Evolutionary conservation across 352 stramenopile species (phyloP), one percentile per base, ranked within the genome.

Genomic region (Thalassiosira gravida): DNA sequence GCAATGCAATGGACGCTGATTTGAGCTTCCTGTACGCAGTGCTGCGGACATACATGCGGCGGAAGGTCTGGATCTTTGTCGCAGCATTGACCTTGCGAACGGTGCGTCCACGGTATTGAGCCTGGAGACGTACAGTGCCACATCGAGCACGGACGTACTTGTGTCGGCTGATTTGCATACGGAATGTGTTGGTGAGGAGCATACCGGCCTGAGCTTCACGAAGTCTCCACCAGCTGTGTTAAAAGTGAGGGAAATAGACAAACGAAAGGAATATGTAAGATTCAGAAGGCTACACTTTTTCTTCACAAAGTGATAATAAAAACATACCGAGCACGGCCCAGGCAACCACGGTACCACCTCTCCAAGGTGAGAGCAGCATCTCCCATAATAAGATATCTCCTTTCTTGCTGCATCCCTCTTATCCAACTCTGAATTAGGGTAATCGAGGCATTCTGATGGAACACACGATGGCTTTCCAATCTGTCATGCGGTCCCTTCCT

Each of bases 281-380:
- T 49, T 37, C 42, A 50, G 30, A 67, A 24, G 62, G 37, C 18
- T 32, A 32, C 24, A 29, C 16, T 62, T 24, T 13, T 18, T 57
- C 16, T n/a, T 37, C 32, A 32, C 27, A 42, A 14, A 22, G 30
- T 59, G 29, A 9, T 49, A 8, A 22, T 65, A 37, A 72, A 62
- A 24, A 86, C 83, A 37, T 80, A 87, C 80, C 79, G 62, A 73
- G 86, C 78, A 35, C 88, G 80, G 42, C 88, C 90, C 67, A 91
- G 89, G 67, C 69, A 91, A 46, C 88, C 88, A 85, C 88, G 85
- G 78, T 94, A 95, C 69, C 85, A 91, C 37, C 84, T 77, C 56
- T 94, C 74, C 25, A 94, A 81, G 3, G 75, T 89, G 55, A 83
- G 67, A 37, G 82, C 68, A n/a, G 85, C 85, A 77, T 91, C 75